phyloP scores from a whole-genome alignment of 1,284 basidiomycete genomes.

The Phenoliferia sp. region DNA sequence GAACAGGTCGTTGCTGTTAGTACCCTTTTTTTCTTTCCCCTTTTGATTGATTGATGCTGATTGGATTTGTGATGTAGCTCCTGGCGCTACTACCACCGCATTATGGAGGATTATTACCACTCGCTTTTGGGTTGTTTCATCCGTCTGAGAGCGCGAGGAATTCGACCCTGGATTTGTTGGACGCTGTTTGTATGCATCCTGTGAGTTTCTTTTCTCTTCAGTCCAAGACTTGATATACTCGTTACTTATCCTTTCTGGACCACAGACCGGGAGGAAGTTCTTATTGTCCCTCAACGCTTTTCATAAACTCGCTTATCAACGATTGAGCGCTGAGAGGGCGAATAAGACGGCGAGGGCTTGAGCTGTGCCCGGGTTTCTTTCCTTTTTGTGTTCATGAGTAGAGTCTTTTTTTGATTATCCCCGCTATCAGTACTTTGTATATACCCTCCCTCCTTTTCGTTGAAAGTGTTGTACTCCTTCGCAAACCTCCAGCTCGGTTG shows the following conservation, averaged over 20 bases:
- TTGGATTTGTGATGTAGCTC: conserved; percentile 51
- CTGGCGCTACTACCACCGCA: conserved; percentile 71
- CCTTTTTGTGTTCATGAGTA: no score
- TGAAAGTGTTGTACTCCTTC: no score
- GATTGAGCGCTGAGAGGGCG: background rate
- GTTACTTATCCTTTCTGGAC: background rate
- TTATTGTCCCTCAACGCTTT: conserved; percentile 83
- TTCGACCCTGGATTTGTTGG: conserved; percentile 73
- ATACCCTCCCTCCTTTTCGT: no score
- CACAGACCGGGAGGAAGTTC: conserved; percentile 76
- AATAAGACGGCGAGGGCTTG: no score
- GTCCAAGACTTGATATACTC: conserved; percentile 2
- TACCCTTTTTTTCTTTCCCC: conserved; percentile 4
- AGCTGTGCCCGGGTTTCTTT: no score
- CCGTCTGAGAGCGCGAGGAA: conserved; percentile 69
- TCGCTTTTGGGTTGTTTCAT: conserved; percentile 88
- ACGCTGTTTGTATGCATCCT: conserved; percentile 66
- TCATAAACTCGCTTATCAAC: conserved; percentile 64
- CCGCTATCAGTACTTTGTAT: no score
- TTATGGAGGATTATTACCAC: conserved; percentile 72
- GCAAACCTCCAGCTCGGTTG: no score
- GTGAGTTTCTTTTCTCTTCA: conserved; percentile 50
- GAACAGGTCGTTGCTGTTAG: conserved; percentile 84
- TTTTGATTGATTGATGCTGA: background rate
- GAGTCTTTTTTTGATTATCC: no score